phyloP scores from a whole-genome alignment of 2,329 filamentous ascomycete species.

The Talaromyces sp. region DNA sequence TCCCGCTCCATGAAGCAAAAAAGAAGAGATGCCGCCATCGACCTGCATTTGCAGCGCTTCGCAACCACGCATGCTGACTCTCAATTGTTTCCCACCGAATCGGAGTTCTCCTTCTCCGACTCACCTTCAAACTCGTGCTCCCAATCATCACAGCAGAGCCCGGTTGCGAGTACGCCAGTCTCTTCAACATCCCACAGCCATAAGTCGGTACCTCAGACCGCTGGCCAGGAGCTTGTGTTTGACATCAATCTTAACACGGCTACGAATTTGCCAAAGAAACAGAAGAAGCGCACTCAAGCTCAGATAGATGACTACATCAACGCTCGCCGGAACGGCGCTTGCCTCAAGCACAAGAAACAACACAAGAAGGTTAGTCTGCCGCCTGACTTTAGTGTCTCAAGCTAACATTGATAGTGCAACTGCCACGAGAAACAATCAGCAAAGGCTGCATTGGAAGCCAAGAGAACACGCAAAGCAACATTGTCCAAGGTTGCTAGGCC shows the following conservation, averaged over 20 bases:
- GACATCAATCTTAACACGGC: slow-evolving; percentile 45
- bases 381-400: not conserved
- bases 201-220: slow-evolving; percentile 21
- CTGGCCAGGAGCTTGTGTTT: slow-evolving; percentile 38
- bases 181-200: slow-evolving; percentile 16
- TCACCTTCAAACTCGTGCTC: slow-evolving; percentile 28
- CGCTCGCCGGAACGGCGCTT: slow-evolving; percentile 42
- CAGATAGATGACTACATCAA: slow-evolving; percentile 45
- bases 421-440: slow-evolving; percentile 34
- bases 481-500: not conserved
- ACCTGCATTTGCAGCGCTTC: slow-evolving; percentile 39
- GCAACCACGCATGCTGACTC: slow-evolving; percentile 27
- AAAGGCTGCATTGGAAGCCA: not conserved
- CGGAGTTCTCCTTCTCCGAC: slow-evolving; percentile 33
- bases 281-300: slow-evolving; percentile 40
- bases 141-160: slow-evolving; percentile 25
- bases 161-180: slow-evolving; percentile 17
- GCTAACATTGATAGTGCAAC: slow-evolving; percentile 35
- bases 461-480: not conserved
- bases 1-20: slow-evolving; percentile 39
- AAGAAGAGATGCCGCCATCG: slow-evolving; percentile 42
- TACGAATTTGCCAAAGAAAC: slow-evolving; percentile 41
- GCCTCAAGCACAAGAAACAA: slow-evolving; percentile 44
- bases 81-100: slow-evolving; percentile 28
- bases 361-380: slow-evolving; percentile 38